Evolutionary conservation across 176 grass and related monocot species (phyloP).

Genomic region (Avena insularis): DNA sequence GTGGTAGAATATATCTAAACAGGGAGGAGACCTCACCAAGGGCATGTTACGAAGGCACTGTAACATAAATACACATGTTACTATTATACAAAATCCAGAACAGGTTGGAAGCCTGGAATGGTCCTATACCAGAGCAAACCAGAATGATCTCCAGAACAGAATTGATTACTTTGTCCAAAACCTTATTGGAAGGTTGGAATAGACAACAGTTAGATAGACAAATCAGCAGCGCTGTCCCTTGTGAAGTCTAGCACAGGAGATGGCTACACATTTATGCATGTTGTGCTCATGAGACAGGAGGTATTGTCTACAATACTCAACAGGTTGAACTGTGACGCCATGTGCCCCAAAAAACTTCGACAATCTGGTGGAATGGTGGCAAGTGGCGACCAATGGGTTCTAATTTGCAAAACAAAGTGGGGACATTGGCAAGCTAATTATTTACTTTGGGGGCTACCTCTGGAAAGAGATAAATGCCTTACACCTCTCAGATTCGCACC

Average conservation of each 20-base stretch:
- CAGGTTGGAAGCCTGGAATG: not conserved
- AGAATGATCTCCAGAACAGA: not conserved
- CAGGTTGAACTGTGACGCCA: not conserved
- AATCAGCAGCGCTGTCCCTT: not conserved
- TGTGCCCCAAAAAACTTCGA: not conserved
- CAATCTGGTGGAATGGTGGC: not conserved
- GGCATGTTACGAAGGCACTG: not conserved
- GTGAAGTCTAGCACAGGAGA: not conserved
- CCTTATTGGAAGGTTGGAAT: not conserved
- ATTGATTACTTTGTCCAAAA: not conserved
- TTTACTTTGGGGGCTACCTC: not conserved
- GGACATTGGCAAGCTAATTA: not conserved
- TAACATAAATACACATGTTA: not conserved
- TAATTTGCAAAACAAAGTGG: not conserved
- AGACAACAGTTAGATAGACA: not conserved
- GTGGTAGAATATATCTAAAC: slow-evolving; percentile 5
- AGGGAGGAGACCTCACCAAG: not conserved
- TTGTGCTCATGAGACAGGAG: not conserved
- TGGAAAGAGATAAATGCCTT: not conserved
- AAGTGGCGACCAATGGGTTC: not conserved
- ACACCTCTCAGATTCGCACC: not conserved
- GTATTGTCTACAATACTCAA: not conserved
- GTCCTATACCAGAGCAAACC: not conserved
- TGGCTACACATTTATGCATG: not conserved
- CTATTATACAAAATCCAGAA: not conserved